Evolutionary conservation across 2,329 filamentous ascomycete genomes (phyloP).

Genomic region (Microdochium bolleyi): DNA sequence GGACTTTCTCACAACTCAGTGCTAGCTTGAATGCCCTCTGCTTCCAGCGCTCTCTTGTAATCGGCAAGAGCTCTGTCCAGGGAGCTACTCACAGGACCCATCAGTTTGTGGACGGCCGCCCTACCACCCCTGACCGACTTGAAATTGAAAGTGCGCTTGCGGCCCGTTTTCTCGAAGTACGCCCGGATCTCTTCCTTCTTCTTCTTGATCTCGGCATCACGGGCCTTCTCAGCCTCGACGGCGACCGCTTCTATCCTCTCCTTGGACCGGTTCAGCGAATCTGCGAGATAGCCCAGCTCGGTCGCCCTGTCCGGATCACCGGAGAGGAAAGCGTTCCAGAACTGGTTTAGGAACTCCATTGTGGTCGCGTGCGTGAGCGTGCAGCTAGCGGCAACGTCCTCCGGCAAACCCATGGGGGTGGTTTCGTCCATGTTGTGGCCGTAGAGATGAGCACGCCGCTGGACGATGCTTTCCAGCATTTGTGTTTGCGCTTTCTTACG

Average conservation of each 20-base stretch:
- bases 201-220: conserved; percentile 56
- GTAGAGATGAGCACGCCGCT: conserved; percentile 52
- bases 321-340: conserved; percentile 88
- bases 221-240: conserved; percentile 68
- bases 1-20: conserved; percentile 26
- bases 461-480: conserved; percentile 56
- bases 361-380: conserved; percentile 80
- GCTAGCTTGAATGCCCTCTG: conserved; percentile 44
- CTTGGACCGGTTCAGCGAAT: conserved; percentile 70
- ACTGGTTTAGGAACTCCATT: conserved; percentile 93
- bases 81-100: conserved; percentile 66
- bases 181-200: conserved; percentile 64
- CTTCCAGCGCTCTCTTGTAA: conserved; percentile 64
- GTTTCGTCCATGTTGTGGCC: conserved; percentile 37
- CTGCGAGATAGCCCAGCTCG: conserved; percentile 74
- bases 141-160: conserved; percentile 62
- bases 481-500: conserved; percentile 57
- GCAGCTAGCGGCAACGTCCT: conserved; percentile 50
- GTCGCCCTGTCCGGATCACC: conserved; percentile 73
- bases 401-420: conserved; percentile 47
- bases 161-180: conserved; percentile 63
- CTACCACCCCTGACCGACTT: conserved; percentile 66
- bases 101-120: conserved; percentile 66
- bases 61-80: conserved; percentile 62
- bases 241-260: conserved; percentile 76